Base-by-base conservation (phyloP, 495 filamentous ascomycete genomes). In the Annulohypoxylon bovei region DNA sequence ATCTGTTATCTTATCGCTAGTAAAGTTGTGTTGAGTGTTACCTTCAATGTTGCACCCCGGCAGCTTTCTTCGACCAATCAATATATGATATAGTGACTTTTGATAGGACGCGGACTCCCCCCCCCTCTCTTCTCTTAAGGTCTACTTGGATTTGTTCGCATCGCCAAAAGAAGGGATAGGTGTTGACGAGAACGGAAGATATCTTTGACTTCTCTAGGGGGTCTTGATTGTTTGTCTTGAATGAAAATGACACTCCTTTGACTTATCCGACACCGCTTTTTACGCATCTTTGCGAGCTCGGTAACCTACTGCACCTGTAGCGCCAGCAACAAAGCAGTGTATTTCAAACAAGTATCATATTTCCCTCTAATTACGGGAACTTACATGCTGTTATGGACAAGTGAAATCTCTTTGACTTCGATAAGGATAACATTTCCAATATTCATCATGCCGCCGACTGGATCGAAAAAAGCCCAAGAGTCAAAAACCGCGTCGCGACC, bases 221-320 rank as follows among this genome's bases (percentile, higher is more conserved):
- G 56, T 68, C 23, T 64, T 49, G 53, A 32, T 62, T 73, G 60
- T 53, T 32, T 47, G 53, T 59, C 53, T 66, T 71, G 37, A 67
- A 68, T 68, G 62, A 75, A 73, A 73, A 77, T 75, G 75, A 64
- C 18, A 64, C 53, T 71, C 71, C 75, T 77, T 77, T 77, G 75
- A 77, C 60, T 68, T 46, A 18, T 52, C 42, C 49, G 55, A 62
- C 62, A 62, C 63, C 70, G 63, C 52, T 61, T 69, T 65, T 37
- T 42, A 61, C 57, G 60, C 69, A 59, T 49, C 72, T 63, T 74
- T 62, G 58, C 65, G 32, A 28, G 44, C 61, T 8, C 62, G 14
- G 27, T 54, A 50, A 61, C 65, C 56, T 62, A 35, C 30, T 6
- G 27, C 54, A 54, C 20, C 47, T 50, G 32, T 35, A 44, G 59